Evolutionary conservation across 2,329 filamentous ascomycete genomes (phyloP), one percentile per base, ranked within the genome.

Genomic region (Grosmannia penicillata): DNA sequence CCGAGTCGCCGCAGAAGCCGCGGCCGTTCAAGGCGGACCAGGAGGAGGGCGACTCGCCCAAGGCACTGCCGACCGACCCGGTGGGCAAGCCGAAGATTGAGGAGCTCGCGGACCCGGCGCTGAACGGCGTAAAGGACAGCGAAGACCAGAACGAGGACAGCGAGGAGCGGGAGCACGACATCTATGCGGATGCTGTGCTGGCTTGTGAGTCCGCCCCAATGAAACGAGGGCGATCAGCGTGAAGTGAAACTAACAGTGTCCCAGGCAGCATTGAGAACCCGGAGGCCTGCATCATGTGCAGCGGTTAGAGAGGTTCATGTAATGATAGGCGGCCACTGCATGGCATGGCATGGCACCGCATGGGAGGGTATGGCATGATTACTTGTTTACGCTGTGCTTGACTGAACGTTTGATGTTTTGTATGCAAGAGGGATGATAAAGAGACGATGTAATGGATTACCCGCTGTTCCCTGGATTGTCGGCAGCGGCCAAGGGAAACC

Each of bases 231-330:
- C n/a, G n/a, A n/a, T n/a, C n/a, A n/a, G 7, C n/a, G 13, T 17
- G 7, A 17, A 2, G 8, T 18, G 11, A 18, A 17, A 18, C 53
- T 62, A 53, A 67, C 55, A 49, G 51, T 14, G 22, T 23, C 28
- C 31, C 43, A 82, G 77, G 77, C 69, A 95, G 87, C 63, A 96
- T 98, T 59, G 87, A 96, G 56, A 95, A 96, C 67, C 85, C 81
- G 50, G 91, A 98, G 58, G 71, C 80, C 34, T 98, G 91, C 58
- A 58, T 94, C 47, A 96, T 98, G 91, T 98, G 91, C 77, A 93
- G 84, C 62, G 89, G 87, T 66, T 96, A 72, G 59, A 52, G 25
- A 7, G 37, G 7, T 21, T 23, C 24, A 36, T 14, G 26, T 30
- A n/a, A 22, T 14, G 26, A 18, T 30, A 37, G 28, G 39, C 14